Evolutionary conservation across 805 yeast genomes (phyloP), one percentile per base, ranked within the genome.

Genomic region (Grigorovia yakushimaensis): DNA sequence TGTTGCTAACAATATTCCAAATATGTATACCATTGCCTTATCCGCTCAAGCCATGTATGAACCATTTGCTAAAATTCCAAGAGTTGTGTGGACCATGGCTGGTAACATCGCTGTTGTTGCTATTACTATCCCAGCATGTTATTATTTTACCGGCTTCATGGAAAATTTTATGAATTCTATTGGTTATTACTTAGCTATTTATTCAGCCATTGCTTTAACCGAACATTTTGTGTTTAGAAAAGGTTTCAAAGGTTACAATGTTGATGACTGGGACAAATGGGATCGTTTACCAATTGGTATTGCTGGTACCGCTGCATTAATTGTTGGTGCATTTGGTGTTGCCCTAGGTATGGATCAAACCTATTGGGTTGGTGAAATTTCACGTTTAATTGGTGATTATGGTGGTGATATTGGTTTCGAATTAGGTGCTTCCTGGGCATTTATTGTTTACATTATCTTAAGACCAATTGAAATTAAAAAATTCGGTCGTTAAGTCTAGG

Each of bases 371-470:
- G 47, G 47, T 6, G 47, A 45, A 22, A 45, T 45, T 23, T 43
- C 33, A 21, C 21, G 38, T 18, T 17, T 30, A 30, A 45, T 45
- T 40, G 47, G 47, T 9, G 27, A 39, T 3, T 5, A 40, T 35
- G 47, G 47, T 40, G 47, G 47, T 39, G 47, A 45, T 41, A 30
- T 45, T 23, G 47, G 47, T 4, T 35, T 45, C 5, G 47, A 45
- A 27, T 20, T 45, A 38, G 47, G 47, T 45, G 47, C 43, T 4
- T 17, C 39, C 3, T 45, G 47, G 47, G 27, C 47, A 19, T 45
- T 45, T 18, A 40, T 45, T 22, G 42, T 45, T 17, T 45, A 39
- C 19, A 35, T 24, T 6, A 11, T 45, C 6, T 30, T 27, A 10
- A 45, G 47, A 39, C 47, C 47, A 2, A 20, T 45, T 22, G 47